These are phyloP conservation scores for Rubia balearica DNA, from an alignment of 305 asterid genomes.

Conservation along the genomic window DNA sequence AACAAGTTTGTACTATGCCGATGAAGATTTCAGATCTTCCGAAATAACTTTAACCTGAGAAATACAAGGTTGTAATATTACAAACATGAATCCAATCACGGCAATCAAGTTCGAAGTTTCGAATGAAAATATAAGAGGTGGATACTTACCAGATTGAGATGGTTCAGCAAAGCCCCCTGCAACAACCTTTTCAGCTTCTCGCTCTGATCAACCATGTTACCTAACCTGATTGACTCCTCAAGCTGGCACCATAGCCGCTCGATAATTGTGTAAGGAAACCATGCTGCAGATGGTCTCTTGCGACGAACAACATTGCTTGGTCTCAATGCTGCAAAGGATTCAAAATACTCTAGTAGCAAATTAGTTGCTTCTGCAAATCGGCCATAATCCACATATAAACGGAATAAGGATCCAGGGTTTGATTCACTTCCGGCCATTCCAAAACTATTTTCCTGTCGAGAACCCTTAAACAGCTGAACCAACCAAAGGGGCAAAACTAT, in stretches of 20 bases:
- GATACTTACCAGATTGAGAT: constrained; percentile 60
- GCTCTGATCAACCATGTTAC: constrained; percentile 72
- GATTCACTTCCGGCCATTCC: constrained; percentile 86
- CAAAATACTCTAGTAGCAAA: constrained; percentile 70
- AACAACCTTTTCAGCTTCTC: constrained; percentile 65
- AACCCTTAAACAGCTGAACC: constrained; percentile 77
- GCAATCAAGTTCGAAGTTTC: constrained; percentile 9
- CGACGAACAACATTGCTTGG: constrained; percentile 71
- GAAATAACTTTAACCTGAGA: constrained; percentile 79
- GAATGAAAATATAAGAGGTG: neutral
- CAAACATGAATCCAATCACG: neutral
- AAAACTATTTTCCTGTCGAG: constrained; percentile 45
- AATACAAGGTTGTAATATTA: constrained; percentile 11
- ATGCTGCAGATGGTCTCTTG: constrained; percentile 64
- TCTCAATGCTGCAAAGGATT: constrained; percentile 57
- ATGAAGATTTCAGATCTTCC: constrained; percentile 48
- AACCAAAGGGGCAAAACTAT: constrained; percentile 92
- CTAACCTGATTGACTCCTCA: constrained; percentile 73
- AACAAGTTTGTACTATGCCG: constrained; percentile 18
- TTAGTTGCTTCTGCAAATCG: constrained; percentile 81
- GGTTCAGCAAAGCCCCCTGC: constrained; percentile 58
- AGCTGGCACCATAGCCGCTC: constrained; percentile 86
- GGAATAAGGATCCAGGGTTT: constrained; percentile 72
- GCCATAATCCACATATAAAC: constrained; percentile 73
- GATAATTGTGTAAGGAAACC: constrained; percentile 83